Percentiles rank a stretch among this genome's conserved stretches.
Conservation (phyloP, 1,139 yeast genomes). For the Debaryomycetaceae sp. region DNA sequence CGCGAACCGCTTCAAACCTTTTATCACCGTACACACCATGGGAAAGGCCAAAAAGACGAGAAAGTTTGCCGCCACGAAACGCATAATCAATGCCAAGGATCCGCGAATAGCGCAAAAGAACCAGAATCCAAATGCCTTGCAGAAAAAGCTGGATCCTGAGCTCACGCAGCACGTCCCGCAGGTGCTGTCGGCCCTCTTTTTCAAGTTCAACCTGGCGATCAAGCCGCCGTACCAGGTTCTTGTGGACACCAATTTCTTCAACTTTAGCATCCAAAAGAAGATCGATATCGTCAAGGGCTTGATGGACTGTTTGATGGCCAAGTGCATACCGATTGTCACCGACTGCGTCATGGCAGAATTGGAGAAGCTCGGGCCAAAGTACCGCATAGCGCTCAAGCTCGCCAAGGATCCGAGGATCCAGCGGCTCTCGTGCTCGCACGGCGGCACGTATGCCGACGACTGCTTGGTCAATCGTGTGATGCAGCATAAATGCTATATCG, state of each 20-base stretch:
- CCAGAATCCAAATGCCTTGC: slow-evolving; percentile 12
- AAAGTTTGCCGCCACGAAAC: slow-evolving; percentile 87
- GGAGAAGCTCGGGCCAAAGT: slow-evolving; percentile 90
- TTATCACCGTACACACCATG: no score
- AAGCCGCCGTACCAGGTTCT: slow-evolving; percentile 95
- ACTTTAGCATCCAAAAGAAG: slow-evolving; percentile 90
- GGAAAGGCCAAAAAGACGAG: slow-evolving; percentile 96
- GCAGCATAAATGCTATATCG: slow-evolving; percentile 94
- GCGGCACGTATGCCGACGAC: slow-evolving; percentile 97
- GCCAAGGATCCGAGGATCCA: slow-evolving; percentile 92
- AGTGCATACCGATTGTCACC: slow-evolving; percentile 89
- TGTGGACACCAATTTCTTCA: slow-evolving; percentile 92
- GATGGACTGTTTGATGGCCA: slow-evolving; percentile 92
- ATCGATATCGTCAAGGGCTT: slow-evolving; percentile 86
- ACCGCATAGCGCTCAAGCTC: slow-evolving; percentile 79
- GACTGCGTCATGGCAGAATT: slow-evolving; percentile 98
- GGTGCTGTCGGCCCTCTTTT: slow-evolving; percentile 88
- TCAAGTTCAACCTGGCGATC: slow-evolving; percentile 87
- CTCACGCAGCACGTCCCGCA: slow-evolving; percentile 81
- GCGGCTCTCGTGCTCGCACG: slow-evolving; percentile 79
- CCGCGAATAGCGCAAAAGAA: slow-evolving; percentile 38
- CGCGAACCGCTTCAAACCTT: no score
- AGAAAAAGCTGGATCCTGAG: slow-evolving; percentile 60
- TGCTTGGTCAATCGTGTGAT: slow-evolving; percentile 86
- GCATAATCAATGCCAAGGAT: slow-evolving; percentile 67